phyloP scores from a whole-genome alignment of 805 yeast genomes.

The Starmera dryadoides region DNA sequence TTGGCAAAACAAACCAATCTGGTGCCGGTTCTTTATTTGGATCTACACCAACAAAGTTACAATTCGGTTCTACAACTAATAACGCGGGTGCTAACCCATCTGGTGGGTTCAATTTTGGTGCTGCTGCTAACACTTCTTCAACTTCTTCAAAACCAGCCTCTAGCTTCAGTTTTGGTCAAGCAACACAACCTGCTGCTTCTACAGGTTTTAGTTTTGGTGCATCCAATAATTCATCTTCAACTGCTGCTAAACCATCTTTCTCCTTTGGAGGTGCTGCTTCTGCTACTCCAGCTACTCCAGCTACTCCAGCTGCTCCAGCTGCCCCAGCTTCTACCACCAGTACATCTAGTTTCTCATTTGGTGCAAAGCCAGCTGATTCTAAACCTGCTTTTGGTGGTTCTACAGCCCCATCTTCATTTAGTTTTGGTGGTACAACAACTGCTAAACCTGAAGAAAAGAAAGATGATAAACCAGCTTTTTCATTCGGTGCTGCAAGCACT shows the following conservation, averaged over 20 bases:
- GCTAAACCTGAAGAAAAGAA: slow-evolving; percentile 17
- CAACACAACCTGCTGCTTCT: slow-evolving; percentile 3
- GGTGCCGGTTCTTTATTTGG: slow-evolving; percentile 20
- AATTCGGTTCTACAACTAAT: neutral
- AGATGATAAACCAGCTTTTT: slow-evolving; percentile 11
- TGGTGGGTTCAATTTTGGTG: slow-evolving; percentile 15
- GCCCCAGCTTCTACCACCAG: slow-evolving; percentile 2
- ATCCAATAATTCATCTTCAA: slow-evolving; percentile 1
- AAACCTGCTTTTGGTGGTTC: slow-evolving; percentile 15
- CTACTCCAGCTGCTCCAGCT: slow-evolving; percentile 2
- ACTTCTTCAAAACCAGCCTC: slow-evolving; percentile 1
- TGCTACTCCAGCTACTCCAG: slow-evolving; percentile 6
- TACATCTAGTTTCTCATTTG: slow-evolving; percentile 16
- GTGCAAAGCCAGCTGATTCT: slow-evolving; percentile 8
- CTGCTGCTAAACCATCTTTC: slow-evolving; percentile 5
- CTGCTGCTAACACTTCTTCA: slow-evolving; percentile 2
- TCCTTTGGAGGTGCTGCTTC: slow-evolving; percentile 4
- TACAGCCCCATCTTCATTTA: slow-evolving; percentile 3
- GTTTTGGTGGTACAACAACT: slow-evolving; percentile 17
- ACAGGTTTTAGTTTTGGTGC: slow-evolving; percentile 15
- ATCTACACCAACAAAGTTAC: slow-evolving; percentile 11
- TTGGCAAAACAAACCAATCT: slow-evolving; percentile 13
- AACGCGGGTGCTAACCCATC: slow-evolving; percentile 2
- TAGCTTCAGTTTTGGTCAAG: slow-evolving; percentile 4
- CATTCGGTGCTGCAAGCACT: slow-evolving; percentile 6